These are phyloP conservation scores for Xenoacremonium recifei DNA, from an alignment of 2,329 filamentous ascomycete species.

Conservation along the genomic window DNA sequence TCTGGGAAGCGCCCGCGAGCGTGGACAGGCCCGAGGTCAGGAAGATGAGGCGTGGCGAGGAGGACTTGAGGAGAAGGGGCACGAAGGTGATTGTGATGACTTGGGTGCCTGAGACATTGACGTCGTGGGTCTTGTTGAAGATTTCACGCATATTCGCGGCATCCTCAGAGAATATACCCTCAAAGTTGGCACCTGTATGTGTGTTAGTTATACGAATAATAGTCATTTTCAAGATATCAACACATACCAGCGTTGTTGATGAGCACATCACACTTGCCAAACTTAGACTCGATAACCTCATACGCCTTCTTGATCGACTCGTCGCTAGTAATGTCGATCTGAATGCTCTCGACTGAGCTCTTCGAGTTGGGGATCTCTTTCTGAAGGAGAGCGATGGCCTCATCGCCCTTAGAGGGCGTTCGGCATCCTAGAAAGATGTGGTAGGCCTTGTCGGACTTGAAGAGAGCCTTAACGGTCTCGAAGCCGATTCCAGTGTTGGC, in stretches of 20 bases:
- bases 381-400: constrained; percentile 41
- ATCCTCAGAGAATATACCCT: constrained; percentile 28
- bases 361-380: constrained; percentile 37
- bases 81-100: constrained; percentile 38
- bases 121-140: constrained; percentile 46
- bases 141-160: constrained; percentile 34
- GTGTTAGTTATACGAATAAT: neutral
- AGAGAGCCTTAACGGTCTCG: constrained; percentile 54
- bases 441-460: constrained; percentile 47
- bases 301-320: constrained; percentile 47
- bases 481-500: constrained; percentile 61
- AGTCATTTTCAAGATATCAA: neutral
- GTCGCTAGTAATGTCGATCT: constrained; percentile 55
- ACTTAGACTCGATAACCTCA: constrained; percentile 38
- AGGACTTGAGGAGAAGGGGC: constrained; percentile 42
- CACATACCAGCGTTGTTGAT: constrained; percentile 56
- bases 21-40: constrained; percentile 43
- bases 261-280: constrained; percentile 49
- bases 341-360: constrained; percentile 44
- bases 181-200: constrained; percentile 40
- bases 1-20: constrained; percentile 30
- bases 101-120: constrained; percentile 49
- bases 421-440: constrained; percentile 56
- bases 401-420: constrained; percentile 47
- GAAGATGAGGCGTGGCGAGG: constrained; percentile 48